Evolutionary conservation across 441 rosid species (phyloP).

Genomic region (Syzygium malaccense): DNA sequence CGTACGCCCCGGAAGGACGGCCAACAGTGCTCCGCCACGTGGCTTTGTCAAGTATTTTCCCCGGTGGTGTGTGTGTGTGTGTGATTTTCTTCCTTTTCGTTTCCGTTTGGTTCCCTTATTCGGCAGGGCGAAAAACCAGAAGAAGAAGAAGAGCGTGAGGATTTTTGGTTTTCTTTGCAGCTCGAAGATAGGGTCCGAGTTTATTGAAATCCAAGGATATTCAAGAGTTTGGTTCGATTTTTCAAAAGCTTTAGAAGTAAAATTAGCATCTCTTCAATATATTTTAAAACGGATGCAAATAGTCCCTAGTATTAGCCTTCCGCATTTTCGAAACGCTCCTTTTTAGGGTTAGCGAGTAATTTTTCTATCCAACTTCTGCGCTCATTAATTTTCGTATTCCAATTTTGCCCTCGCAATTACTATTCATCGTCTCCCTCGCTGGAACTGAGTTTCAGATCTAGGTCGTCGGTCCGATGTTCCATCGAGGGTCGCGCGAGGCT

Average conservation of each 20-base stretch:
- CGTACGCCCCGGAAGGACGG: not conserved
- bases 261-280: not conserved
- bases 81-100: too few species aligned
- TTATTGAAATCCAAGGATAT: too few species aligned
- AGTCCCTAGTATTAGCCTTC: not conserved
- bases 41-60: not conserved
- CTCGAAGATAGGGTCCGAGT: too few species aligned
- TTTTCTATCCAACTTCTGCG: not conserved
- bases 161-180: not conserved
- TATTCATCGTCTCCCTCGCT: accelerated
- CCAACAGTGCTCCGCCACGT: not conserved
- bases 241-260: accelerated
- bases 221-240: too few species aligned
- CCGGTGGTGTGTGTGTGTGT: not conserved
- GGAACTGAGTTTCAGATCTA: not conserved
- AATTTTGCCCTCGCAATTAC: not conserved
- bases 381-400: accelerated
- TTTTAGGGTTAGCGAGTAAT: not conserved
- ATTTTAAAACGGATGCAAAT: not conserved
- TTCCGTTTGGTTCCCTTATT: not conserved
- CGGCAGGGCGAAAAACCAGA: not conserved
- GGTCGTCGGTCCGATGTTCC: not conserved
- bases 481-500: accelerated
- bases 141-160: not conserved
- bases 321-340: not conserved